Base-by-base conservation (phyloP, 1,284 basidiomycete genomes). In the Malassezia sp. region DNA sequence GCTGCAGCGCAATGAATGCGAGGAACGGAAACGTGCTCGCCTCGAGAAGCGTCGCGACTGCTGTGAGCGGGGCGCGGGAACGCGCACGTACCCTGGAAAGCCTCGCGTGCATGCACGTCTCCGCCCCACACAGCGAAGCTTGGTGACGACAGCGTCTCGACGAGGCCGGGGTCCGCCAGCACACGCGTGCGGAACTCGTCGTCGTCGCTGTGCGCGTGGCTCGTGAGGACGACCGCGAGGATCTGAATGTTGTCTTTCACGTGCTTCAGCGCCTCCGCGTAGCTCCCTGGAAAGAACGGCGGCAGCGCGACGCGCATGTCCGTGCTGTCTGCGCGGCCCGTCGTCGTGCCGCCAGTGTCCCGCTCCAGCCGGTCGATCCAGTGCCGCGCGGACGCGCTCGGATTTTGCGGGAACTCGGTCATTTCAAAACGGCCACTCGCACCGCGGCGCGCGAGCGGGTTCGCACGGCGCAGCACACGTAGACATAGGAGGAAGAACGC, bases 11-110 rank as follows among this genome's bases (percentile, higher is more conserved):
- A 37, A 91, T 73, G 67, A 95, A 96, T 0, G 85, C 84, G 38
- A 96, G 76, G 53, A 89, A 90, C 0, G 90, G 90, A 60, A 84
- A 93, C 0, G 87, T 88, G 2, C 87, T 91, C 1, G 82, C 81
- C 59, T 85, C 81, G 0, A 93, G 74, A 56, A 89, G 88, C 60
- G 85, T 80, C 1, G 85, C 75, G 6, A 85, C 88, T n/a, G n/a
- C n/a, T n/a, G n/a, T n/a, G n/a, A n/a, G n/a, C n/a, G n/a, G n/a
- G n/a, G n/a, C n/a, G n/a, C n/a, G n/a, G n/a, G n/a, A n/a, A n/a
- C n/a, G n/a, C n/a, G n/a, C n/a, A n/a, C n/a, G n/a, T n/a, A n/a
- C n/a, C n/a, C 71, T 82, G 82, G 76, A 85, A 88, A 3, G 84
- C 80, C 54, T 91, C 85, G 36, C 77, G 75, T 55, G 83, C 82